Conservation (phyloP, 1,139 yeast species). For the Wickerhamiella pararugosa region DNA sequence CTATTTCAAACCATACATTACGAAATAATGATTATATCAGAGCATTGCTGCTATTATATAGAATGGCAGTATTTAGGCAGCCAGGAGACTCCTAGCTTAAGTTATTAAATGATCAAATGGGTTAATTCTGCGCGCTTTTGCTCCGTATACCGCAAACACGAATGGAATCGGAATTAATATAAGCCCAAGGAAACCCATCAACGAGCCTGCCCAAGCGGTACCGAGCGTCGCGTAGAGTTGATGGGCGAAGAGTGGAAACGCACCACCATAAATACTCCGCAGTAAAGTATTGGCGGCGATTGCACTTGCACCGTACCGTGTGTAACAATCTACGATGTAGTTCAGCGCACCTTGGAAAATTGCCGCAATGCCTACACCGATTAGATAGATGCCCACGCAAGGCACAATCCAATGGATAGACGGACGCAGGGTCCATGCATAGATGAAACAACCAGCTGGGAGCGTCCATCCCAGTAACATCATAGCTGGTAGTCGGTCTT, state of each 20-base stretch:
- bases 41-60: too few relatives aligned
- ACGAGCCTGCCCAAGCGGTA: constrained; percentile 43
- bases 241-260: constrained; percentile 58
- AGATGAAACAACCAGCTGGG: constrained; percentile 56
- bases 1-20: too few relatives aligned
- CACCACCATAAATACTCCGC: constrained; percentile 52
- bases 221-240: constrained; percentile 41
- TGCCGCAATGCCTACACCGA: constrained; percentile 46
- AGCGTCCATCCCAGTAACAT: constrained; percentile 29
- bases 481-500: constrained; percentile 42
- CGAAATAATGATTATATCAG: too few relatives aligned
- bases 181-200: constrained; percentile 39
- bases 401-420: constrained; percentile 63
- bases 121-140: background rate
- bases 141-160: constrained; percentile 27
- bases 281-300: constrained; percentile 61
- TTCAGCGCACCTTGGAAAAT: constrained; percentile 40
- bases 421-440: constrained; percentile 52
- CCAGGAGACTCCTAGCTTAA: background rate
- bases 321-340: constrained; percentile 47
- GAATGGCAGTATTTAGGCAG: too few relatives aligned
- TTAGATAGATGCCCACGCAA: constrained; percentile 44
- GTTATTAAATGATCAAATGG: background rate
- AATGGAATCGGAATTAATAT: constrained; percentile 53
- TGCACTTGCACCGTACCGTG: constrained; percentile 54